phyloP scores from a whole-genome alignment of 1,284 basidiomycete species.

The Ustilago cynodontis region DNA sequence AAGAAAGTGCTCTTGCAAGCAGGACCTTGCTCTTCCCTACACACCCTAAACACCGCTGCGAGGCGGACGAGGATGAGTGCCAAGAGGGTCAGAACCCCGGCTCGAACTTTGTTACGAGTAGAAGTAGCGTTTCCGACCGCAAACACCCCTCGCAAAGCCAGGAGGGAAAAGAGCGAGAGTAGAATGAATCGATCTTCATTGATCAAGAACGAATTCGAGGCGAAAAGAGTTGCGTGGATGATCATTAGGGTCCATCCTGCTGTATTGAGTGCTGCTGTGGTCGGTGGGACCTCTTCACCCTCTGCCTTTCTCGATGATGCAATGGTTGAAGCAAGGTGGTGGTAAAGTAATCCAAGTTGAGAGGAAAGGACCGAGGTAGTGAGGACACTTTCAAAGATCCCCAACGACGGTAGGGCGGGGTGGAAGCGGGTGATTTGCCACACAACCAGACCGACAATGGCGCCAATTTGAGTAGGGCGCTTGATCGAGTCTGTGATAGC shows the following conservation, averaged over 20 bases:
- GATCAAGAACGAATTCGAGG: constrained; percentile 87
- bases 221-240: constrained; percentile 57
- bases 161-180: constrained; percentile 71
- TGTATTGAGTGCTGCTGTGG: constrained; percentile 15
- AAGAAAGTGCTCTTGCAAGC: constrained; percentile 79
- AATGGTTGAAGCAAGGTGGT: not conserved
- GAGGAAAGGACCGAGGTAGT: constrained; percentile 16
- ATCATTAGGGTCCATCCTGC: constrained; percentile 32
- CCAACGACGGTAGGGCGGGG: not conserved
- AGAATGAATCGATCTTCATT: constrained; percentile 88
- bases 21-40: constrained; percentile 93
- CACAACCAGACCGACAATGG: constrained; percentile 3
- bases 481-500: constrained; percentile 7
- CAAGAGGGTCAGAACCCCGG: constrained; percentile 78
- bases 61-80: constrained; percentile 81
- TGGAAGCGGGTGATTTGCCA: not conserved
- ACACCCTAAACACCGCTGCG: constrained; percentile 83
- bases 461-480: constrained; percentile 1
- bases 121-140: constrained; percentile 33
- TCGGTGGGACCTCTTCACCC: constrained; percentile 8
- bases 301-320: not conserved
- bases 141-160: constrained; percentile 26
- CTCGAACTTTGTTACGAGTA: constrained; percentile 79
- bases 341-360: constrained; percentile 17
- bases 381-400: constrained; percentile 36